Percentiles rank a stretch among this genome's conserved stretches.
Conservation (phyloP, 2,329 filamentous ascomycete genomes). For the Juglanconis sp. region DNA sequence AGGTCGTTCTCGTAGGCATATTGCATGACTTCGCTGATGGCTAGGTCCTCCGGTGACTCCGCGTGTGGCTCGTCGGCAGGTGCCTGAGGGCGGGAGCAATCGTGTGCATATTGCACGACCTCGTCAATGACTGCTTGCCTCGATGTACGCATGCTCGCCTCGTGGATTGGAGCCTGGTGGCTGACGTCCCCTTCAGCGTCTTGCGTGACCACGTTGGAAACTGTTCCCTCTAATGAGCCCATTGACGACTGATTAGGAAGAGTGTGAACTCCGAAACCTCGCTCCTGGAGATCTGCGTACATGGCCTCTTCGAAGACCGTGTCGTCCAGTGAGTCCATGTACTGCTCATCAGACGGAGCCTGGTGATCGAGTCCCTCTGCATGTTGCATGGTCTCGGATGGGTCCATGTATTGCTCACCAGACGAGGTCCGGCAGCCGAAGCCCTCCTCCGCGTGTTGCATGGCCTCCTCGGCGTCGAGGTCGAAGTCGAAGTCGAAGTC, state of each 20-base stretch:
- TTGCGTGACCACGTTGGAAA: neutral
- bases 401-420: neutral
- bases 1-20: conserved; percentile 16
- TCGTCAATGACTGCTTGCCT: neutral
- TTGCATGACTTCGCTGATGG: neutral
- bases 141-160: neutral
- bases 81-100: neutral
- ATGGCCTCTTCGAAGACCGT: neutral
- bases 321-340: neutral
- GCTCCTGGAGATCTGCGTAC: neutral
- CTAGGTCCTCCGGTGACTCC: neutral
- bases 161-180: neutral
- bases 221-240: neutral
- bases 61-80: neutral
- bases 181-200: neutral
- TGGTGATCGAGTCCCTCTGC: neutral
- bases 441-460: neutral
- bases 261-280: neutral
- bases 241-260: neutral
- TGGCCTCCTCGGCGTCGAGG: neutral
- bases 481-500: neutral
- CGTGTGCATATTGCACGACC: neutral
- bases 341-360: neutral
- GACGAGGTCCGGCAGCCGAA: neutral
- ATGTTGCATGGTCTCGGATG: neutral